phyloP scores from a whole-genome alignment of 805 yeast genomes.

The Saturnispora bothae region DNA sequence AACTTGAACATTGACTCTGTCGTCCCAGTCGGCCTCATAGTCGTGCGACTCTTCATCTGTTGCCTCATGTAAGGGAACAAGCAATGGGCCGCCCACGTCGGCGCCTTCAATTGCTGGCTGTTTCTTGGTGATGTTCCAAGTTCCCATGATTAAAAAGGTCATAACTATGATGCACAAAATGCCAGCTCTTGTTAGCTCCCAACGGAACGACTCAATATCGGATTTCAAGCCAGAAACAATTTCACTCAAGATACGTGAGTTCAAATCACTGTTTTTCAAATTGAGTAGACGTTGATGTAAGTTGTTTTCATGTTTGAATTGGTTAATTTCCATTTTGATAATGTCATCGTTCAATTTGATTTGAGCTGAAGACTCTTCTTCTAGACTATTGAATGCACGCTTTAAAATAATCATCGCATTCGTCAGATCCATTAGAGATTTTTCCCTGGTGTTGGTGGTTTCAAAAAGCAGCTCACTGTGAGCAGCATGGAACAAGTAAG shows the following conservation, averaged over 20 bases:
- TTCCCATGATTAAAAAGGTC: slow-evolving; percentile 52
- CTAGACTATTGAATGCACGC: slow-evolving; percentile 58
- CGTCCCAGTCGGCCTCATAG: slow-evolving; percentile 46
- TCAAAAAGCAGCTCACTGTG: slow-evolving; percentile 79
- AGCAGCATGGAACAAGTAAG: slow-evolving; percentile 84
- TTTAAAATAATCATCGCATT: slow-evolving; percentile 59
- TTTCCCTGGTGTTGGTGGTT: slow-evolving; percentile 59
- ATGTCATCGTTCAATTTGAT: slow-evolving; percentile 58
- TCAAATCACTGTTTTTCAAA: slow-evolving; percentile 67
- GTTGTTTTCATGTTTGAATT: slow-evolving; percentile 78
- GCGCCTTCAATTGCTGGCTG: slow-evolving; percentile 19
- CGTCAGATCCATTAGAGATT: slow-evolving; percentile 55
- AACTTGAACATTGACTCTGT: slow-evolving; percentile 19
- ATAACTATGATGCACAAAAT: slow-evolving; percentile 60
- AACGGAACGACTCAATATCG: slow-evolving; percentile 78
- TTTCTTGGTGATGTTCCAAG: slow-evolving; percentile 33
- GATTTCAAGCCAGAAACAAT: slow-evolving; percentile 73
- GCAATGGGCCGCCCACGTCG: slow-evolving; percentile 20
- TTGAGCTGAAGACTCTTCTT: slow-evolving; percentile 60
- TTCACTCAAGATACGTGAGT: slow-evolving; percentile 75
- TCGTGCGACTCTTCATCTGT: slow-evolving; percentile 44
- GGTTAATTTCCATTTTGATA: slow-evolving; percentile 67
- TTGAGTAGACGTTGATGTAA: slow-evolving; percentile 58
- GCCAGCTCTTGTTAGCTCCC: slow-evolving; percentile 91
- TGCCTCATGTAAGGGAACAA: slow-evolving; percentile 37